Evolutionary conservation across 306 rosid species (phyloP).

Genomic region (Cicer judaicum): DNA sequence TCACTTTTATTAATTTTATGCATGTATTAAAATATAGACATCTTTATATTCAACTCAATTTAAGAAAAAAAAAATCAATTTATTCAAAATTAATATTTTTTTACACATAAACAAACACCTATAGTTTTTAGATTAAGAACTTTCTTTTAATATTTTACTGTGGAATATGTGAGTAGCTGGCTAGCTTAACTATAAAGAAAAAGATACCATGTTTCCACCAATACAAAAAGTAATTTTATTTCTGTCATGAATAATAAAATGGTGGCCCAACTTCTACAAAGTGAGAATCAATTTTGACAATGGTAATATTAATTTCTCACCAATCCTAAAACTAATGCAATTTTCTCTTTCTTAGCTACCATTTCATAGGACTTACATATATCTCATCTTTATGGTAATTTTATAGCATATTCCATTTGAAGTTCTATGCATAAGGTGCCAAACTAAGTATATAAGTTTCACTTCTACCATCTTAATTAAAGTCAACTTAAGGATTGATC

Average conservation of each 20-base stretch:
- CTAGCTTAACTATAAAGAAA: conserved; percentile 30
- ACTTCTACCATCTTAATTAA: neutral
- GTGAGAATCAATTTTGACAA: conserved; percentile 39
- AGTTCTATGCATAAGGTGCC: conserved; percentile 4
- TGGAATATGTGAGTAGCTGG: neutral
- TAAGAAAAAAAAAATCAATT: no score
- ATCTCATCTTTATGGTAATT: conserved; percentile 13
- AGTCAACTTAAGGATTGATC: neutral
- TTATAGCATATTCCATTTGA: conserved; percentile 15
- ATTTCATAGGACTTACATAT: neutral
- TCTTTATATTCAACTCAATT: no score
- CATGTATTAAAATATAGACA: no score
- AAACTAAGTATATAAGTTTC: neutral
- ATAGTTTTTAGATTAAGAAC: neutral
- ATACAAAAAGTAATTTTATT: neutral
- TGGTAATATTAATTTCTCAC: neutral
- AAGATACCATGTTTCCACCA: conserved; percentile 31
- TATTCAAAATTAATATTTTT: no score
- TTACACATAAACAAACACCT: neutral
- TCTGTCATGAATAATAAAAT: neutral
- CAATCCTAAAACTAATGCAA: neutral
- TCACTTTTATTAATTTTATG: no score
- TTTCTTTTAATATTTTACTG: conserved; percentile 16
- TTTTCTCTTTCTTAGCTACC: neutral
- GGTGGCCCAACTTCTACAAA: conserved; percentile 31